These are phyloP conservation scores for Aeschynomene evenia DNA, from an alignment of 306 rosid species.

Conservation along the genomic window DNA sequence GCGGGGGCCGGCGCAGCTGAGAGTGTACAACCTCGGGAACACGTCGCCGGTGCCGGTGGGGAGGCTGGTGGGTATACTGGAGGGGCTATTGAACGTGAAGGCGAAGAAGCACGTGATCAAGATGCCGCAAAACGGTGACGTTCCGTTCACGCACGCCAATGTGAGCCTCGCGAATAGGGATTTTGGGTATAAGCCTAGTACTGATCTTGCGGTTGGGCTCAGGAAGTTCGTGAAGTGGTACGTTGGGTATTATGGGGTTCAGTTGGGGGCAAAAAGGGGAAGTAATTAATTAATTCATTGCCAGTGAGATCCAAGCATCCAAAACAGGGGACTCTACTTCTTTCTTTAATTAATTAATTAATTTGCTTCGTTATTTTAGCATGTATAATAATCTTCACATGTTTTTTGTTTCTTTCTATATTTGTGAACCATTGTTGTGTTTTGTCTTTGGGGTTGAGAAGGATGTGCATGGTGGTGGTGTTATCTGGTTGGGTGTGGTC, in stretches of 20 bases:
- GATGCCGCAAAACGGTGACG: conserved; percentile 93
- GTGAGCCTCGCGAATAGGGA: conserved; percentile 64
- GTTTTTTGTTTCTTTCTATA: background rate
- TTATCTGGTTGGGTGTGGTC: conserved; percentile 7
- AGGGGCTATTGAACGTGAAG: conserved; percentile 45
- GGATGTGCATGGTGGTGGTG: background rate
- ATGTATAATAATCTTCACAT: conserved; percentile 25
- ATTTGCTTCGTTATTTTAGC: too few relatives aligned
- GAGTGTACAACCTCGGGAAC: conserved; percentile 80
- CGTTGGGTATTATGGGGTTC: conserved; percentile 73
- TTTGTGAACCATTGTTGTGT: background rate
- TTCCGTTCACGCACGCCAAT: conserved; percentile 84
- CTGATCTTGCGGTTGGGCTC: conserved; percentile 74
- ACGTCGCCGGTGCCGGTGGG: conserved; percentile 91
- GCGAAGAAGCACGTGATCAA: conserved; percentile 73
- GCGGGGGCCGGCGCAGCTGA: conserved; percentile 58
- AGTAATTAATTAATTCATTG: background rate
- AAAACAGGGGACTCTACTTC: conserved; percentile 43
- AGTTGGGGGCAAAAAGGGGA: conserved; percentile 62
- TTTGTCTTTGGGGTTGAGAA: background rate
- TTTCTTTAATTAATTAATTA: background rate
- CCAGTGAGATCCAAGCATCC: conserved; percentile 1
- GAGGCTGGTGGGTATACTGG: conserved; percentile 59
- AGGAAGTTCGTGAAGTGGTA: conserved; percentile 92
- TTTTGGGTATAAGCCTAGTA: conserved; percentile 68